A percentile compares a stretch with the other conserved stretches of the same genome.
Evolutionary conservation across 2,329 filamentous ascomycete species (phyloP).

Genomic region (Sordariomycetes sp.): DNA sequence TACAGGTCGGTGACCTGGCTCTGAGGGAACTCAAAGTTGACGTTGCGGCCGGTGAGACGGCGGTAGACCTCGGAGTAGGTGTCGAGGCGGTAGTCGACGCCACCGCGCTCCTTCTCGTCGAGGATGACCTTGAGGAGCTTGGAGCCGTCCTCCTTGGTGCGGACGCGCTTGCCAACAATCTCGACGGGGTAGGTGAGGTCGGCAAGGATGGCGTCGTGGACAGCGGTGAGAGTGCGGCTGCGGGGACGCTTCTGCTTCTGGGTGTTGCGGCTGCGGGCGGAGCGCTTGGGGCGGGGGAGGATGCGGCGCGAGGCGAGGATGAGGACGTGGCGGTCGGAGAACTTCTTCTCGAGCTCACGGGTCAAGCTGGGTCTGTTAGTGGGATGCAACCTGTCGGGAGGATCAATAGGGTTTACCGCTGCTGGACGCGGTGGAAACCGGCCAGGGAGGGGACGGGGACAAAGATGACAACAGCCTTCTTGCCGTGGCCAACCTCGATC

Average conservation of each 20-base stretch:
- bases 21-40: slow-evolving; percentile 98
- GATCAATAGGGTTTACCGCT: slow-evolving; percentile 66
- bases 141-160: slow-evolving; percentile 97
- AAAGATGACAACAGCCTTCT: slow-evolving; percentile 99
- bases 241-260: slow-evolving; percentile 99
- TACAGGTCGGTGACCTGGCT: slow-evolving; percentile 22
- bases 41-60: slow-evolving; percentile 89
- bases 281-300: slow-evolving; percentile 96
- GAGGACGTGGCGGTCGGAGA: slow-evolving; percentile 99
- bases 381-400: not conserved
- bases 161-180: slow-evolving; percentile 98
- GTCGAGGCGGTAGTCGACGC: slow-evolving; percentile 98
- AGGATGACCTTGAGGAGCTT: slow-evolving; percentile 99
- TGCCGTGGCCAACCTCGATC: slow-evolving; percentile 99
- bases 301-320: slow-evolving; percentile 99
- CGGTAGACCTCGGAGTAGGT: slow-evolving; percentile 99
- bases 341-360: slow-evolving; percentile 99
- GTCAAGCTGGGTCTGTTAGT: slow-evolving; percentile 62
- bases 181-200: slow-evolving; percentile 99
- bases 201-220: slow-evolving; percentile 95
- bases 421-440: slow-evolving; percentile 99
- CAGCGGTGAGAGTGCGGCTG: slow-evolving; percentile 93
- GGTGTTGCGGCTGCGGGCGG: slow-evolving; percentile 88
- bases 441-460: slow-evolving; percentile 97
- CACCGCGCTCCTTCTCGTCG: slow-evolving; percentile 99